These are phyloP conservation scores for Stachybotrys elegans DNA, from an alignment of 2,329 filamentous ascomycete genomes.

Conservation along the genomic window DNA sequence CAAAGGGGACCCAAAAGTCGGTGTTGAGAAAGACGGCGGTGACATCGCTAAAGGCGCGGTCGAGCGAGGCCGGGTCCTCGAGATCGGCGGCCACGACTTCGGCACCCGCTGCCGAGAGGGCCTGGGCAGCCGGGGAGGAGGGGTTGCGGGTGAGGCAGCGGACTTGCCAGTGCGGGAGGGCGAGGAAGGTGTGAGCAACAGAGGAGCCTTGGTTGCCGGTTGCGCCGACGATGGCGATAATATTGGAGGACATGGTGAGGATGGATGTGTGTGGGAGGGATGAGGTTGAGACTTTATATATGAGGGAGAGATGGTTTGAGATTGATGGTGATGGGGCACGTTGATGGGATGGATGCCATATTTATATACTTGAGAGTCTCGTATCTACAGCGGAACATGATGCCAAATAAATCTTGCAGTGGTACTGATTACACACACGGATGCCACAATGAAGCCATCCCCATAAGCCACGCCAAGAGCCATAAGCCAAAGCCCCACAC, in stretches of 20 bases:
- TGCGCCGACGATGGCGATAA: conserved; percentile 38
- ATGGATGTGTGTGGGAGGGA: not conserved
- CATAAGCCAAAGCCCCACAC: too few relatives aligned
- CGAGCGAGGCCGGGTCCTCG: conserved; percentile 30
- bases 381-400: too few relatives aligned
- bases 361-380: not conserved
- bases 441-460: too few relatives aligned
- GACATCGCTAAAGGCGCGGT: conserved; percentile 33
- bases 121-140: conserved; percentile 30
- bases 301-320: too few relatives aligned
- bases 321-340: too few relatives aligned
- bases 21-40: conserved; percentile 47
- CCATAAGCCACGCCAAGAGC: too few relatives aligned
- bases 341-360: too few relatives aligned
- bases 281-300: not conserved
- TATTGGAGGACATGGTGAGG: conserved; percentile 12
- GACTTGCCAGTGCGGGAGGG: conserved; percentile 30
- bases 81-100: conserved; percentile 40
- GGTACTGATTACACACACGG: too few relatives aligned
- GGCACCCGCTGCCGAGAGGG: conserved; percentile 31
- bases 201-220: conserved; percentile 45
- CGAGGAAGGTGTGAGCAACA: conserved; percentile 38
- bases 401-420: too few relatives aligned
- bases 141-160: conserved; percentile 40
- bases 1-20: conserved; percentile 45